A percentile compares a stretch with the other conserved stretches of the same genome.
phyloP scores from a whole-genome alignment of 208 protist genomes.

The Leishmania gerbilli region DNA sequence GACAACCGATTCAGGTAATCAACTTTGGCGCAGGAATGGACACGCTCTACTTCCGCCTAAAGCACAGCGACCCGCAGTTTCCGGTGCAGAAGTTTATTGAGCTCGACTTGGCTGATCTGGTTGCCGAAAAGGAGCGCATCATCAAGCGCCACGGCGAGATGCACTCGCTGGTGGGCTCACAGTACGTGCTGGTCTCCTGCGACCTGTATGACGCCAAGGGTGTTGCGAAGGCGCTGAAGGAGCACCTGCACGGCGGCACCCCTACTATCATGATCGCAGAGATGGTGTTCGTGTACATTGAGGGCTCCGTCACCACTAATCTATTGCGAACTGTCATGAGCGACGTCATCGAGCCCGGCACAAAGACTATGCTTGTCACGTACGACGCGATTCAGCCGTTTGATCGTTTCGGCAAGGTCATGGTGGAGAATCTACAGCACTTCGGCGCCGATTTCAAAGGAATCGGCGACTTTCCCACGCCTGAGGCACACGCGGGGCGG shows the following conservation, averaged over 20 bases:
- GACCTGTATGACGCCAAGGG: constrained; percentile 64
- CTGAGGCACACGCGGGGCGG: constrained; percentile 68
- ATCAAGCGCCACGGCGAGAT: constrained; percentile 56
- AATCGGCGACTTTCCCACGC: constrained; percentile 74
- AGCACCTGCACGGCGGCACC: constrained; percentile 37
- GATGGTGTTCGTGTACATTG: constrained; percentile 92
- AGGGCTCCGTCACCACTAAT: constrained; percentile 59
- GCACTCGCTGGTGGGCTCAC: constrained; percentile 28
- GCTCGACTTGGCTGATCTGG: constrained; percentile 82
- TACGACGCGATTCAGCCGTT: constrained; percentile 90
- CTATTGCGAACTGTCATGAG: constrained; percentile 59
- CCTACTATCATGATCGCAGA: constrained; percentile 88
- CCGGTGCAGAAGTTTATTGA: constrained; percentile 69
- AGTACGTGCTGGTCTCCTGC: constrained; percentile 66
- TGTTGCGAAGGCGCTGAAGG: constrained; percentile 48
- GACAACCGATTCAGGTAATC: constrained; percentile 80
- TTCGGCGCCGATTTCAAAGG: constrained; percentile 72
- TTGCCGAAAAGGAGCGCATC: constrained; percentile 67
- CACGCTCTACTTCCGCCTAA: constrained; percentile 90
- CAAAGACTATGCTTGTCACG: constrained; percentile 59
- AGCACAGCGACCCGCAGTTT: constrained; percentile 59
- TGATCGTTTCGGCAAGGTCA: constrained; percentile 88
- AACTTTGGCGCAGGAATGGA: constrained; percentile 88
- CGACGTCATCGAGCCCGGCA: constrained; percentile 49
- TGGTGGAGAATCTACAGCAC: constrained; percentile 78